phyloP scores from a whole-genome alignment of 805 yeast species.

The Suhomyces vadensis region DNA sequence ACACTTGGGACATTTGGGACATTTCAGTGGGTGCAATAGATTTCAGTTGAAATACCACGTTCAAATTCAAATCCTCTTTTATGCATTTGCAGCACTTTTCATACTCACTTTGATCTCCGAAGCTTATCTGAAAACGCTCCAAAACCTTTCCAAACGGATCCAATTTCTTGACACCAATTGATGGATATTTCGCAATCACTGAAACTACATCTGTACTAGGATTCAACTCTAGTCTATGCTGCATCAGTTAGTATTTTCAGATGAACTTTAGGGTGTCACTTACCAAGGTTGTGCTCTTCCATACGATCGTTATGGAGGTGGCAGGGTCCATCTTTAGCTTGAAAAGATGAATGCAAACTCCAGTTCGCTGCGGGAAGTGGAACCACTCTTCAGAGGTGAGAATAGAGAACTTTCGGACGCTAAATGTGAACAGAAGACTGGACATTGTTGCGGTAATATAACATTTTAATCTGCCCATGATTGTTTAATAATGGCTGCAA shows the following conservation, averaged over 20 bases:
- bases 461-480: no score
- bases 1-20: background rate
- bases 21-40: background rate
- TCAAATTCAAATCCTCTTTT: constrained; percentile 7
- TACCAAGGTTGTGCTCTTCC: constrained; percentile 25
- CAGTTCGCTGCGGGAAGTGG: constrained; percentile 34
- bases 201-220: constrained; percentile 12
- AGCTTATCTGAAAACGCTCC: constrained; percentile 32
- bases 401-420: constrained; percentile 5
- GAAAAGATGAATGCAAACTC: constrained; percentile 20
- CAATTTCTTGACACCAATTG: constrained; percentile 29
- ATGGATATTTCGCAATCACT: constrained; percentile 25
- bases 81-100: constrained; percentile 11
- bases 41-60: background rate
- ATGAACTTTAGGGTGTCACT: constrained; percentile 9
- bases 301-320: constrained; percentile 13
- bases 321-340: constrained; percentile 1
- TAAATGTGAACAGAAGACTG: constrained; percentile 2
- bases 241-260: constrained; percentile 13
- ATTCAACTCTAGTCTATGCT: constrained; percentile 13
- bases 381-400: constrained; percentile 20
- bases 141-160: constrained; percentile 20
- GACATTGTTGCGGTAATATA: background rate
- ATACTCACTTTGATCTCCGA: constrained; percentile 15
- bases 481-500: no score